A percentile compares a stretch with the other conserved stretches of the same genome.
Evolutionary conservation across 192 early-diverging fungal genomes (phyloP).

Genomic region (Backusella parvicylindrica): DNA sequence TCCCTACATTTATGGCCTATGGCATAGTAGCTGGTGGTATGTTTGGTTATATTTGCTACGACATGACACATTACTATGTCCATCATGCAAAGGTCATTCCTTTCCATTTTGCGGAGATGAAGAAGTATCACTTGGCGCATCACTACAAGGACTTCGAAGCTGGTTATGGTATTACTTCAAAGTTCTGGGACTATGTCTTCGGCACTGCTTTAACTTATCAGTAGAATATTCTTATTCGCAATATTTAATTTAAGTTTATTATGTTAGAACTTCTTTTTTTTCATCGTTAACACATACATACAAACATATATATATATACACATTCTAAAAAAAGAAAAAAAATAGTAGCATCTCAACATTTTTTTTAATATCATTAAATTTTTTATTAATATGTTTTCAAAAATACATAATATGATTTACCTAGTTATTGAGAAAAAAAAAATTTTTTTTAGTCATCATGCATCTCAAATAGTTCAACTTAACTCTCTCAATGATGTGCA

Average conservation of each 20-base stretch:
- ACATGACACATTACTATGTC: conserved; percentile 91
- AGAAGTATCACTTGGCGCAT: conserved; percentile 92
- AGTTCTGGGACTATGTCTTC: conserved; percentile 87
- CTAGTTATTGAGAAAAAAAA: too few relatives aligned
- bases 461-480: too few relatives aligned
- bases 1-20: conserved; percentile 62
- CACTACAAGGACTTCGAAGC: conserved; percentile 90
- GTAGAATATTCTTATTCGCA: not conserved
- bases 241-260: not conserved
- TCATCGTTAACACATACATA: not conserved
- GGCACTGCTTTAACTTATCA: conserved; percentile 54
- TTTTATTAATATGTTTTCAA: too few relatives aligned
- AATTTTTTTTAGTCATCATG: too few relatives aligned
- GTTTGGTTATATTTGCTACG: conserved; percentile 86
- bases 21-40: conserved; percentile 72
- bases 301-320: too few relatives aligned
- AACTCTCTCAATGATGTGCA: too few relatives aligned
- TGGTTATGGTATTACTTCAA: conserved; percentile 89
- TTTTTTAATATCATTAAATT: too few relatives aligned
- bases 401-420: too few relatives aligned
- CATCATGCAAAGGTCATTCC: conserved; percentile 82
- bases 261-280: not conserved
- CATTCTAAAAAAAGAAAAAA: too few relatives aligned
- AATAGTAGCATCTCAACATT: too few relatives aligned
- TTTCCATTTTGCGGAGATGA: conserved; percentile 79